Percentiles rank a stretch among this genome's conserved stretches.
phyloP scores from a whole-genome alignment of 2,329 filamentous ascomycete genomes.

The Aspergillus hortae region DNA sequence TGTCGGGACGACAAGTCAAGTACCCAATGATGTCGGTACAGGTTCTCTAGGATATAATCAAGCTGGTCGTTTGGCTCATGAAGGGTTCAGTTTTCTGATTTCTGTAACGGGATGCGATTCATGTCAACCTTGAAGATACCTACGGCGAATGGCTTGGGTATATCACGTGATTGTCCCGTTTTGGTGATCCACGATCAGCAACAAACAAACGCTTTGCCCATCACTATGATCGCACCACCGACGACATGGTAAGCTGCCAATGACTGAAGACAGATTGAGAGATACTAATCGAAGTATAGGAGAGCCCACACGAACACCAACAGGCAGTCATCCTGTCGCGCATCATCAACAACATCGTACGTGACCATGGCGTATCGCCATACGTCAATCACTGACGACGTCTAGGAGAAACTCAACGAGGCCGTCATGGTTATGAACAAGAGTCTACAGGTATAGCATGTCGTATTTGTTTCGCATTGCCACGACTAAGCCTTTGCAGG shows the following conservation, averaged over 20 bases:
- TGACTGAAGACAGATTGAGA: neutral
- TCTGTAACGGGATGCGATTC: too few species aligned
- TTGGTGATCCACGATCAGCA: constrained; percentile 1
- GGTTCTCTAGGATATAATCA: too few species aligned
- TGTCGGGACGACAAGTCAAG: too few species aligned
- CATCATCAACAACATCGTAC: constrained; percentile 95
- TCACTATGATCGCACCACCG: neutral
- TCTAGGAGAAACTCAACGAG: constrained; percentile 94
- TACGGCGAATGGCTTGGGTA: neutral
- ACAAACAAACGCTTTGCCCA: constrained; percentile 14
- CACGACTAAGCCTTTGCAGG: constrained; percentile 49
- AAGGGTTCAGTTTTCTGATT: too few species aligned
- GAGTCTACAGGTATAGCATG: constrained; percentile 66
- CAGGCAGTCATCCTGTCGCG: constrained; percentile 89
- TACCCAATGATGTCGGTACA: too few species aligned
- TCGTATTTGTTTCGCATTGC: neutral
- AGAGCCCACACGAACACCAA: constrained; percentile 96
- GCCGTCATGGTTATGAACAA: constrained; percentile 90
- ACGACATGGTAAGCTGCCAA: constrained; percentile 15
- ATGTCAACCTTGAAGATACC: too few species aligned
- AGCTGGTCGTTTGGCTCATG: neutral
- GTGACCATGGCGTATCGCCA: constrained; percentile 30
- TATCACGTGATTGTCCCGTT: neutral
- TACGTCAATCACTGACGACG: constrained; percentile 8
- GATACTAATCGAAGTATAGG: constrained; percentile 46